Percentiles rank a stretch among this genome's conserved stretches.
Conservation (phyloP, 2,329 filamentous ascomycete species). For the Graphiopsis chlorocephala region DNA sequence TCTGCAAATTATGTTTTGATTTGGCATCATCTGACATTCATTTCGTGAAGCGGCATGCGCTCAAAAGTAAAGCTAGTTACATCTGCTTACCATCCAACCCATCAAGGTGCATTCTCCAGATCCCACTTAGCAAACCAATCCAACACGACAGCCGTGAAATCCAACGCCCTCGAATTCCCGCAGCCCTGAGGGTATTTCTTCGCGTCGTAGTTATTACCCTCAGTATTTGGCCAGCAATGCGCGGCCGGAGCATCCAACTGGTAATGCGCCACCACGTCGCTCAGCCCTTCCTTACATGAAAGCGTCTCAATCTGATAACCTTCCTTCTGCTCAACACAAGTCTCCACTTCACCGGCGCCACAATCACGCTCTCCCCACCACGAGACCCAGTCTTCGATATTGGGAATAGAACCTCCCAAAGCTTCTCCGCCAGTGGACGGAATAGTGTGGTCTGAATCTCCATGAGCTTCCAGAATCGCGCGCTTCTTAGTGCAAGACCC, state of each 20-base stretch:
- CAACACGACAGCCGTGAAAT: constrained; percentile 27
- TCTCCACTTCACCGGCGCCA: constrained; percentile 19
- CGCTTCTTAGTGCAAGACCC: constrained; percentile 28
- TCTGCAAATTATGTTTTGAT: neutral
- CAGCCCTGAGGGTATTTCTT: constrained; percentile 18
- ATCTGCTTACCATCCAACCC: constrained; percentile 5
- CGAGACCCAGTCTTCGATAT: constrained; percentile 34
- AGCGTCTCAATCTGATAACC: constrained; percentile 32
- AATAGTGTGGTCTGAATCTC: constrained; percentile 40
- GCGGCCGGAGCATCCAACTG: constrained; percentile 35
- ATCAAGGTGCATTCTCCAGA: constrained; percentile 22
- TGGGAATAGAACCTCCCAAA: constrained; percentile 18
- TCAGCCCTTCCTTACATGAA: constrained; percentile 28
- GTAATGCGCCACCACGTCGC: constrained; percentile 40
- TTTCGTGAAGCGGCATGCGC: neutral
- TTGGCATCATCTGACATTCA: neutral
- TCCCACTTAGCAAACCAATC: constrained; percentile 28
- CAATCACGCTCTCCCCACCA: constrained; percentile 40
- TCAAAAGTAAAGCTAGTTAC: neutral
- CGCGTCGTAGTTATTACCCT: constrained; percentile 25
- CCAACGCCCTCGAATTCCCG: constrained; percentile 16
- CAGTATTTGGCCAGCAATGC: constrained; percentile 41
- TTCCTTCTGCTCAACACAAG: constrained; percentile 25
- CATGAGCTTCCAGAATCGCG: constrained; percentile 45
- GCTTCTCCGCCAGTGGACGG: constrained; percentile 36